Evolutionary conservation across 495 filamentous ascomycete species (phyloP).

Genomic region (Talaromyces nanjingensis): DNA sequence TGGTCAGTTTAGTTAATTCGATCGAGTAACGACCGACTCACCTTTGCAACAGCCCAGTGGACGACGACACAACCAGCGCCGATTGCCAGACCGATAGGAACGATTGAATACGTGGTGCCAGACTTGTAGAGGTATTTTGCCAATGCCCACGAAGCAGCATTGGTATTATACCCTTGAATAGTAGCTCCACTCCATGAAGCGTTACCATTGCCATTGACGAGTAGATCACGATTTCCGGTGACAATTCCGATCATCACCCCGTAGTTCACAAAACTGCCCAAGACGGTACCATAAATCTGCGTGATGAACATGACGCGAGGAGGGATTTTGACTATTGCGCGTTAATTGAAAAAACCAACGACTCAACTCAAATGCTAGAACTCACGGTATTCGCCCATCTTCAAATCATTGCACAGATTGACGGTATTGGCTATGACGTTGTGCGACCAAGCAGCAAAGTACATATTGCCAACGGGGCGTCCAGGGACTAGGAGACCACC

Average conservation of each 20-base stretch:
- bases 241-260: slow-evolving; percentile 38
- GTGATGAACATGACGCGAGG: slow-evolving; percentile 30
- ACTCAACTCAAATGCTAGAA: not conserved
- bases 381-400: slow-evolving; percentile 33
- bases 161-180: slow-evolving; percentile 32
- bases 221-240: slow-evolving; percentile 24
- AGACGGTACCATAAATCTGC: slow-evolving; percentile 33
- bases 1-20: not conserved
- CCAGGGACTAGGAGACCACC: slow-evolving; percentile 34
- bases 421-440: slow-evolving; percentile 25
- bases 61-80: slow-evolving; percentile 30
- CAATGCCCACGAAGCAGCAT: slow-evolving; percentile 39
- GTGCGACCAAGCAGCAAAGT: slow-evolving; percentile 25
- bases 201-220: slow-evolving; percentile 30
- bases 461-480: slow-evolving; percentile 32
- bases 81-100: slow-evolving; percentile 40
- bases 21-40: slow-evolving; percentile 11
- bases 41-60: slow-evolving; percentile 33
- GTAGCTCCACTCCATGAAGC: slow-evolving; percentile 42
- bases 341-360: not conserved
- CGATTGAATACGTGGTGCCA: slow-evolving; percentile 27
- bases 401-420: slow-evolving; percentile 30
- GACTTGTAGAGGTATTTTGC: slow-evolving; percentile 33
- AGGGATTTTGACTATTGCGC: slow-evolving; percentile 34
- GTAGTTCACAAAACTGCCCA: slow-evolving; percentile 36